Evolutionary conservation across 73 alveolate genomes (phyloP), one percentile per base, ranked within the genome.

Genomic region (Paramecium primaurelia): DNA sequence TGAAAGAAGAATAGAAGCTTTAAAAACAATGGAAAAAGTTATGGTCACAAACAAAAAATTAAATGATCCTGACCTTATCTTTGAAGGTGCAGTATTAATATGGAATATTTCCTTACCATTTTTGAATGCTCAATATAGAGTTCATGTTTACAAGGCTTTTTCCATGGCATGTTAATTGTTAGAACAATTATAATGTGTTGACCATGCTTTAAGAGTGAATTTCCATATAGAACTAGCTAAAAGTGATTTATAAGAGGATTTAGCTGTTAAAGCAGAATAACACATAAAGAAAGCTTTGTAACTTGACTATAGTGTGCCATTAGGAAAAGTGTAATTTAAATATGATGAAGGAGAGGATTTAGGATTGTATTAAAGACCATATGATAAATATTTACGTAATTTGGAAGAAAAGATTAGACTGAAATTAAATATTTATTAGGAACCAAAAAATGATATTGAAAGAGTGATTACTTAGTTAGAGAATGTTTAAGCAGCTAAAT

Each of bases 71-170:
- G 99, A 98, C 89, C 92, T 98, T 25, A 96, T 98, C 14, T 97
- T 96, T 92, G 99, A 98, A 93, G 99, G 99, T 22, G 97, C 99
- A 60, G 96, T 97, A 47, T 93, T 98, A 58, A 98, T 98, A 18
- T 98, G 99, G 98, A 98, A 98, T 95, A 97, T 96, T 80, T 97
- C 99, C 16, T 91, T 96, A 86, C 99, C 99, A 22, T 94, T 98
- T 47, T 95, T 98, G 22, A 98, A 97, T 93, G 95, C 95, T 86
- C 93, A 98, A 58, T 95, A 97, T 25, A 89, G 99, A 89, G 77
- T 87, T 58, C 98, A 96, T 77, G 97, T 98, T 25, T 95, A 97
- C 93, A 98, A 98, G 92, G 99, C 99, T 2, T 98, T 97, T 92
- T 94, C 95, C 32, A 92, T 99, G 49, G 99, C 99, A 16, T 97